Conservation (phyloP, 441 rosid species). For the Pelargonium cotyledonis region DNA sequence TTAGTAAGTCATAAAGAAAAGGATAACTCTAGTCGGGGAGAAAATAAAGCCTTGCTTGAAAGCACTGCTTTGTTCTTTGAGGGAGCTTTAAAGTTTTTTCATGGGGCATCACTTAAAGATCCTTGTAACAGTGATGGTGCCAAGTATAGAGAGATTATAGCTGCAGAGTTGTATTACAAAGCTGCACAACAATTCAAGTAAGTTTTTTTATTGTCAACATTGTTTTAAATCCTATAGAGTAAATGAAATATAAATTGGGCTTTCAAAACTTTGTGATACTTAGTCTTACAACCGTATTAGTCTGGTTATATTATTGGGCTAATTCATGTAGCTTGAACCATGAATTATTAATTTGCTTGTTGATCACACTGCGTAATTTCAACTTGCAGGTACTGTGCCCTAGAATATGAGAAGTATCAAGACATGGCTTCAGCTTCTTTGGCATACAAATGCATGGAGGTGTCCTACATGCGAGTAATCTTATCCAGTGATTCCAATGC, state of each 20-base stretch:
- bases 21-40: constrained; percentile 5
- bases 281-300: neutral
- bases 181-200: constrained; percentile 8
- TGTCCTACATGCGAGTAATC: constrained; percentile 40
- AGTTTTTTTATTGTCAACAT: neutral
- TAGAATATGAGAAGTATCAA: constrained; percentile 39
- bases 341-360: constrained; percentile 5
- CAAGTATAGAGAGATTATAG: constrained; percentile 7
- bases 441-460: constrained; percentile 53
- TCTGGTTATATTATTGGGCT: neutral
- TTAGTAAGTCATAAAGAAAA: neutral
- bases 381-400: constrained; percentile 32
- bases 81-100: constrained; percentile 8
- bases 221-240: neutral
- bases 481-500: constrained; percentile 29
- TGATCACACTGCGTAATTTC: constrained; percentile 16
- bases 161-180: constrained; percentile 9
- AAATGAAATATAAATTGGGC: neutral
- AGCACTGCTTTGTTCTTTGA: constrained; percentile 3
- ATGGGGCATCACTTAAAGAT: constrained; percentile 10
- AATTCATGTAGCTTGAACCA: constrained; percentile 3
- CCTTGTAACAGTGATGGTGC: constrained; percentile 7
- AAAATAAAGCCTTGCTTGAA: constrained; percentile 1
- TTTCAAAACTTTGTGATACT: constrained; percentile 2
- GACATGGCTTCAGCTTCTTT: constrained; percentile 53